Evolutionary conservation across 192 early-diverging fungal genomes (phyloP), one percentile per base, ranked within the genome.

Genomic region (Thamnidium elegans): DNA sequence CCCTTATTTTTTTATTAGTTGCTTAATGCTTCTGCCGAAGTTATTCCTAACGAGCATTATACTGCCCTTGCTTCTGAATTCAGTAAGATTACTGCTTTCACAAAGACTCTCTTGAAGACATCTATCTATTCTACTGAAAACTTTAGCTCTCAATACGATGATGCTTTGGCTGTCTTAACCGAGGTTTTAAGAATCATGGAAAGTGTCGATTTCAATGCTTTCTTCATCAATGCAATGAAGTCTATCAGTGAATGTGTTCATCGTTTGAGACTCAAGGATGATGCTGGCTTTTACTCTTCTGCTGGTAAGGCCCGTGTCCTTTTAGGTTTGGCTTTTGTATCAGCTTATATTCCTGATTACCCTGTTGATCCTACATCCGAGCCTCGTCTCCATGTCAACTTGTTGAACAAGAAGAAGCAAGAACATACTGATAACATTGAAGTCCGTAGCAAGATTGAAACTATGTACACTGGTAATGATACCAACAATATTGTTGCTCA

Each of bases 311-410:
- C 85, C 0, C 87, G 87, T 74, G 71, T 88, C 5, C 72, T 71
- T 26, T 64, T 87, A 8, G 82, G 82, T 0, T 44, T 89, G 9
- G 73, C 84, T 1, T 81, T 94, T 68, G 62, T 95, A 55, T 68
- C 72, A 7, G 70, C 84, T 1, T 93, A 94, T 48, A 75, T 98
- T 26, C 96, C 96, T 5, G 71, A 83, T 26, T 84, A 91, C 21
- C 85, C 91, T 0, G 78, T 91, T 19, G 96, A 98, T 74, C 94
- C 96, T 3, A 94, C 92, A 5, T 80, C 88, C 4, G 85, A 86
- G 62, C 81, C 90, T 0, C 81, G 83, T 19, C 72, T 87, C 9
- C 86, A 84, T 68, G 79, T 88, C 53, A 67, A 81, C 32, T 85
- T 89, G 55, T 71, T 94, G 15, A 79, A 79, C 43, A 65, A 78